Base-by-base conservation (phyloP, 2,329 filamentous ascomycete genomes). In the Macrophomina pseudophaseolina region DNA sequence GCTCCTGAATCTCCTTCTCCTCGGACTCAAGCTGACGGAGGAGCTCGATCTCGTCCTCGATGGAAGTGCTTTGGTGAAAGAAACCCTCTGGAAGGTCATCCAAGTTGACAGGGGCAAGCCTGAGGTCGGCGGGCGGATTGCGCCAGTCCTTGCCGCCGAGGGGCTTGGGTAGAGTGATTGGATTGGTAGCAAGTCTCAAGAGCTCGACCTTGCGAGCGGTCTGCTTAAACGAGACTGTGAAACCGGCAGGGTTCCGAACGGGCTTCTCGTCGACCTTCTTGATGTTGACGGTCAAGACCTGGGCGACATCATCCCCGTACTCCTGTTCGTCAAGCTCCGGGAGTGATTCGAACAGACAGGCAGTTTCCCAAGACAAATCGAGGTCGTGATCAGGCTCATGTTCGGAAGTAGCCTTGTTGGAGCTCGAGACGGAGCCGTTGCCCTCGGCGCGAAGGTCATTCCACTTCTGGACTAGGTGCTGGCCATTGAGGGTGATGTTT, bases 401-500 rank as follows among this genome's bases (percentile, higher is more conserved):
- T 46, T 59, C 56, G 38, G 23, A 40, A 44, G 51, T 68, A 65
- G 74, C 69, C 62, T 74, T 70, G 67, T 75, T 69, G 38, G 74
- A 68, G 53, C 71, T 73, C 62, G 71, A 66, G 71, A 76, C 73
- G 40, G 73, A 74, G 42, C 75, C 78, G 28, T 73, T 73, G 35
- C 77, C 78, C 48, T 72, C 72, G 42, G 76, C 77, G 67, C 74
- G 71, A 68, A 77, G 73, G 69, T 76, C 77, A 65, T 73, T 70
- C 76, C 77, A 80, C 71, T 78, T 71, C 68, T 79, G 75, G 38
- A 74, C 72, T 33, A 80, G 74, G 64, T 73, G 70, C 30, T 77
- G 69, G 66, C 77, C 78, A 71, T 82, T 82, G 67, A 83, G 70
- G 16, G 78, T 77, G 68, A 82, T 72, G 74, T 82, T 80, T 46